These are phyloP conservation scores for Tubosaeta sp. DNA, from an alignment of 768 basidiomycete species.

Conservation along the genomic window DNA sequence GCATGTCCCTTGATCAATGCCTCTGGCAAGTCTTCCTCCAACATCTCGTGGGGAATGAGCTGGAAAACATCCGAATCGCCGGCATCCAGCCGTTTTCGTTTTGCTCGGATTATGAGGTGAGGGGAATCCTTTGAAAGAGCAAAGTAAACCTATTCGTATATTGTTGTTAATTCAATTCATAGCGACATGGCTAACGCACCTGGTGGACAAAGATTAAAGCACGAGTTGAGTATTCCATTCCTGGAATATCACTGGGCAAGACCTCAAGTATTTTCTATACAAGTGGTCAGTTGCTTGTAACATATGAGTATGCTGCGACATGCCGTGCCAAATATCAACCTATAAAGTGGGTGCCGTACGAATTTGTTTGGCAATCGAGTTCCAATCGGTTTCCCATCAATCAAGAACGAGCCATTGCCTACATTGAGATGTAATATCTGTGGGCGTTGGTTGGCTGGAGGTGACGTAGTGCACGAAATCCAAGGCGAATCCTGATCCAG, in stretches of 20 bases:
- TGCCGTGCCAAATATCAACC: conserved; percentile 19
- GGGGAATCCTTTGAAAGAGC: conserved; percentile 20
- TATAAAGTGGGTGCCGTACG: conserved; percentile 11
- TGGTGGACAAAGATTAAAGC: not conserved
- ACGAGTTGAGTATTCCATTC: not conserved
- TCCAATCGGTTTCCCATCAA: conserved; percentile 21
- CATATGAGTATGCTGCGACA: not conserved
- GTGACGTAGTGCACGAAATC: conserved; percentile 23
- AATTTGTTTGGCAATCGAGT: conserved; percentile 11
- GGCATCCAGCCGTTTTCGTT: not conserved
- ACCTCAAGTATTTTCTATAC: not conserved
- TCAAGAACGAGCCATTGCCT: conserved; percentile 24
- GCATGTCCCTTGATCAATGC: conserved; percentile 3
- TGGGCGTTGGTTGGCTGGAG: conserved; percentile 2
- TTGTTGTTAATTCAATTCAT: no score
- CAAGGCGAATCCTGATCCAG: conserved; percentile 30
- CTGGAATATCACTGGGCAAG: not conserved
- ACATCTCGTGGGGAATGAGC: conserved; percentile 16
- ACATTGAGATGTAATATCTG: conserved; percentile 41
- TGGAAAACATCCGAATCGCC: conserved; percentile 1
- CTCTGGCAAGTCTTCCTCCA: conserved; percentile 15
- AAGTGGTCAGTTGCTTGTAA: not conserved
- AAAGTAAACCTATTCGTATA: not conserved
- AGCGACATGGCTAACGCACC: not conserved
- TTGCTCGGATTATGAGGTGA: conserved; percentile 16